A percentile compares a stretch with the other conserved stretches of the same genome.
These are phyloP conservation scores for Carex arenaria DNA, from an alignment of 202 grass and related monocot species.

Conservation along the genomic window DNA sequence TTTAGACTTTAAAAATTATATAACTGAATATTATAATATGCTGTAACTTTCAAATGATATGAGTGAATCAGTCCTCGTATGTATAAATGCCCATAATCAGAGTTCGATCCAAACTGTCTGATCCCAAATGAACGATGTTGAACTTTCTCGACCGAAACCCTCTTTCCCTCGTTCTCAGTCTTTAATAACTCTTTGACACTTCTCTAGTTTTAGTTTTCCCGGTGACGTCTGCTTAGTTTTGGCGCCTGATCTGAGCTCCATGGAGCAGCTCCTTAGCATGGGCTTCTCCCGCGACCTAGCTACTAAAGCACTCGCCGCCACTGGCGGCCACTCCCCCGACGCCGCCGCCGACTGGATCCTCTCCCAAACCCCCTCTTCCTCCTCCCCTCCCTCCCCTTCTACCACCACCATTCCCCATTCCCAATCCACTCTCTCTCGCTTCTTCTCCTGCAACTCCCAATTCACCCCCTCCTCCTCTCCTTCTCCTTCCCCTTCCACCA, in stretches of 20 bases:
- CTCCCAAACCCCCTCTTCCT: conserved; percentile 21
- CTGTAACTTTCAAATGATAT: too few species aligned
- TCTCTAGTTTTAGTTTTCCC: too few species aligned
- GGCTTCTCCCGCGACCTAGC: conserved; percentile 36
- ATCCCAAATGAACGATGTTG: too few species aligned
- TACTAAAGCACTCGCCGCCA: conserved; percentile 30
- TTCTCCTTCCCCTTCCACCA: background rate
- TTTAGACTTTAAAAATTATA: too few species aligned
- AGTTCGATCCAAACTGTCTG: too few species aligned
- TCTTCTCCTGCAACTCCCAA: background rate
- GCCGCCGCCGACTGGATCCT: conserved; percentile 44
- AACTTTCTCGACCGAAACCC: too few species aligned
- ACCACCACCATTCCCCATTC: background rate
- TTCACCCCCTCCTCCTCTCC: background rate
- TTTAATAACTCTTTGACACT: too few species aligned
- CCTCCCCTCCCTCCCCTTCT: background rate
- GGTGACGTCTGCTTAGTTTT: background rate
- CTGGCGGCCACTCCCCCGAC: conserved; percentile 25
- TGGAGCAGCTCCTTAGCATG: conserved; percentile 49
- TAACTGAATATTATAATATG: too few species aligned
- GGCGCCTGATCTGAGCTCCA: background rate
- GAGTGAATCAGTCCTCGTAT: too few species aligned
- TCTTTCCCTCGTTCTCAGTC: too few species aligned
- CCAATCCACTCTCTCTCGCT: conserved; percentile 1
- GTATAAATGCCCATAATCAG: too few species aligned